Base-by-base conservation (phyloP, 1,139 yeast species). In the Kodamaea arcana region DNA sequence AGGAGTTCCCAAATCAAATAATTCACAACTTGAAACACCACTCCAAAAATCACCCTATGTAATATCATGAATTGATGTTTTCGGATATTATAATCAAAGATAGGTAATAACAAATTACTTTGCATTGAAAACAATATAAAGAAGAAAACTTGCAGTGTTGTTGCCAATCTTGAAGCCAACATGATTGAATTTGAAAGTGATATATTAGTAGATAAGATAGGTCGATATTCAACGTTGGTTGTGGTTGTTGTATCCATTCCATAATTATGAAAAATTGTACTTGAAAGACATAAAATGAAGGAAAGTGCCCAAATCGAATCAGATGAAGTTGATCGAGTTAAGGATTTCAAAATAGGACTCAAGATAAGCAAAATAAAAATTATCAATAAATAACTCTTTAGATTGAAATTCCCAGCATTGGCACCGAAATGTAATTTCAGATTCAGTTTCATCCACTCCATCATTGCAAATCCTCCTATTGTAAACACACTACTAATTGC, bases 231-330 rank as follows among this genome's bases (percentile, higher is more conserved):
- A 3, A 45, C 48, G 8, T 51, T 60, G 22, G 32, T 21, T 2
- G 39, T 27, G 4, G 34, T 41, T 30, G 31, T 15, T 2, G 41
- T 33, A 34, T 69, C 66, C 47, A 73, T 62, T 5, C 77, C 69
- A 44, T 83, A 83, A 50, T 83, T 88, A 50, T 83, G 83, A 47
- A 80, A 76, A 12, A 80, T 55, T 3, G 86, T 63, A 48, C 85
- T 85, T 29, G 79, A 66, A 7, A 86, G 46, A 26, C 85, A 80
- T 17, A 92, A 65, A 77, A 95, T 80, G 34, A 83, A 78, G 3
- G 95, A 78, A 6, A 92, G 60, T 0, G 95, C 88, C 97, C 98
- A 92, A 43, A 94, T 87, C 13, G 97, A 87, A 58, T 92, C 97
- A 1, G 94, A 83, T 0, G 97, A 78, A 0, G 97, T 87, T 1